Evolutionary conservation across 306 rosid species (phyloP), one percentile per base, ranked within the genome.

Genomic region (Castanea mollissima): DNA sequence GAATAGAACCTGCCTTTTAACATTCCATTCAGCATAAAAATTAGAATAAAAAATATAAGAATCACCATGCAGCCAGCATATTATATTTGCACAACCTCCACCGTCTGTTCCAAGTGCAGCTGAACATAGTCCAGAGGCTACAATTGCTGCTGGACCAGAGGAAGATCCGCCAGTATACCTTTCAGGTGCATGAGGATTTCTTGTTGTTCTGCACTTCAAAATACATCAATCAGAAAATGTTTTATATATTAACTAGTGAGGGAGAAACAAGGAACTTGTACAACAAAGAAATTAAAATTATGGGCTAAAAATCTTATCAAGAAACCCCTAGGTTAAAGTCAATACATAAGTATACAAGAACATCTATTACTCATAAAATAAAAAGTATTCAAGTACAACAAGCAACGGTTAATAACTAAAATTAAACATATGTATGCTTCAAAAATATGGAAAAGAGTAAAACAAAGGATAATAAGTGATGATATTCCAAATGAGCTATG

Each of bases 141-240:
- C 97, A 86, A 94, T 75, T 78, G 99, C 97, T 73, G 97, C 99
- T 20, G 99, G 97, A 71, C 99, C 99, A 8, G 97, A 94, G 71
- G 99, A 94, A 82, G 99, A 94, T 79, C 99, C 99, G 13, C 97
- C 99, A 4, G 99, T 94, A 77, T 94, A 94, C 83, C 99, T 87
- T 60, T 92, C 97, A 78, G 78, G 92, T 56, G 93, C 97, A 86
- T 94, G 99, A 73, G 97, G 99, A 90, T 94, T 94, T 85, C 99
- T 92, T 57, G 92, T 81, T 56, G 99, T 91, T 81, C 98, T 92
- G 88, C 86, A 90, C 79, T 56, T 77, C 86, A 78, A 83, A 62
- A 76, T 65, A 56, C 74, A 51, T 73, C 21, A 80, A 74, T 80
- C 77, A 71, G 77, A 74, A 52, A 55, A 63, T 51, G 32, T 65